Conservation (phyloP, 495 filamentous ascomycete genomes). For the Talaromyces nanjingensis region DNA sequence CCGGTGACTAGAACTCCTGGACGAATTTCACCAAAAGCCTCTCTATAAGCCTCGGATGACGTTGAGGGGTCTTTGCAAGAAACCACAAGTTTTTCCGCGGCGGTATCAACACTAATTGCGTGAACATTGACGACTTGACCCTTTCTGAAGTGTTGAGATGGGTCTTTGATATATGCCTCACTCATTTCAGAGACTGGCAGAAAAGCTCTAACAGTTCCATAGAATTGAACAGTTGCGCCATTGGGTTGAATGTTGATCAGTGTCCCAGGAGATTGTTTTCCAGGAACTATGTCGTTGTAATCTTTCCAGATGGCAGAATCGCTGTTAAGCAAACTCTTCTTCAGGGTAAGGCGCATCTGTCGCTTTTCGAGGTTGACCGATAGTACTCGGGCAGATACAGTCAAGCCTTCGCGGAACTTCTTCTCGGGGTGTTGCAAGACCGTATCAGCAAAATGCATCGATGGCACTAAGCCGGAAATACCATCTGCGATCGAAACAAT, state of each 20-base stretch:
- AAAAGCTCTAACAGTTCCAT: constrained; percentile 72
- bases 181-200: constrained; percentile 95
- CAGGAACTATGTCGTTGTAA: constrained; percentile 61
- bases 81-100: constrained; percentile 66
- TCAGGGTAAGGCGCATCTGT: constrained; percentile 80
- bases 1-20: constrained; percentile 67
- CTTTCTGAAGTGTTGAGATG: constrained; percentile 75
- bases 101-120: constrained; percentile 68
- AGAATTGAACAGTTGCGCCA: constrained; percentile 92
- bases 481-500: constrained; percentile 79
- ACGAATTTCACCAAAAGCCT: constrained; percentile 62
- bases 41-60: constrained; percentile 67
- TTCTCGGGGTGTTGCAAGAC: constrained; percentile 86
- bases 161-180: constrained; percentile 87
- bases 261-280: constrained; percentile 73
- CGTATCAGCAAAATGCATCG: constrained; percentile 82
- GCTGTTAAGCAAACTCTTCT: constrained; percentile 89
- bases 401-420: constrained; percentile 84
- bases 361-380: constrained; percentile 70
- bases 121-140: constrained; percentile 90
- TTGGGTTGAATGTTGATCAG: constrained; percentile 67
- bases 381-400: constrained; percentile 76
- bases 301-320: constrained; percentile 67
- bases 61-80: constrained; percentile 85
- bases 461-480: constrained; percentile 78